Evolutionary conservation across 805 yeast genomes (phyloP).

Genomic region (Isabelozyma gotoi): DNA sequence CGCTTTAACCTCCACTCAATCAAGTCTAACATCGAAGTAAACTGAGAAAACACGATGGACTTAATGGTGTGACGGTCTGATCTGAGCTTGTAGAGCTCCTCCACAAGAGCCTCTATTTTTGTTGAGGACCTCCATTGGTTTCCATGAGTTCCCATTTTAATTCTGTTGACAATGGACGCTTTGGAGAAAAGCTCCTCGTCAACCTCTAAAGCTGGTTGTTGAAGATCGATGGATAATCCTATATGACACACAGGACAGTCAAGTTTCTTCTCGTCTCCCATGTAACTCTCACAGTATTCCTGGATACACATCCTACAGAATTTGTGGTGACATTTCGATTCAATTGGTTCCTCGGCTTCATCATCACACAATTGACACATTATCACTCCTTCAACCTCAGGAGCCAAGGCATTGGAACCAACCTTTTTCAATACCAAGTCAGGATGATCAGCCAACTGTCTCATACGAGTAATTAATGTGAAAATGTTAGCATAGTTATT

Average conservation of each 20-base stretch:
- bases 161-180: slow-evolving; percentile 79
- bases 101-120: slow-evolving; percentile 93
- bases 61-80: slow-evolving; percentile 88
- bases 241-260: slow-evolving; percentile 97
- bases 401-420: slow-evolving; percentile 34
- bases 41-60: slow-evolving; percentile 95
- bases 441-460: slow-evolving; percentile 98
- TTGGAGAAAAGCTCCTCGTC: slow-evolving; percentile 58
- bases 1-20: slow-evolving; percentile 94
- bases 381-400: slow-evolving; percentile 51
- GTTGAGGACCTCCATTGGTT: slow-evolving; percentile 94
- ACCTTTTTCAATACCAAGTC: slow-evolving; percentile 83
- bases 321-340: slow-evolving; percentile 88
- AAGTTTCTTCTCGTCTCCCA: slow-evolving; percentile 57
- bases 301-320: slow-evolving; percentile 91
- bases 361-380: slow-evolving; percentile 95
- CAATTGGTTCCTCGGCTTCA: slow-evolving; percentile 97
- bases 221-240: slow-evolving; percentile 83
- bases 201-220: slow-evolving; percentile 81
- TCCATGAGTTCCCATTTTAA: slow-evolving; percentile 65
- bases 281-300: slow-evolving; percentile 83
- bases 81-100: slow-evolving; percentile 82
- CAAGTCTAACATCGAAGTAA: slow-evolving; percentile 92
- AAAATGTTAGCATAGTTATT: slow-evolving; percentile 97
- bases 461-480: slow-evolving; percentile 93